phyloP scores from a whole-genome alignment of 148 eudicot genomes.

The Rhododendron williamsianum region DNA sequence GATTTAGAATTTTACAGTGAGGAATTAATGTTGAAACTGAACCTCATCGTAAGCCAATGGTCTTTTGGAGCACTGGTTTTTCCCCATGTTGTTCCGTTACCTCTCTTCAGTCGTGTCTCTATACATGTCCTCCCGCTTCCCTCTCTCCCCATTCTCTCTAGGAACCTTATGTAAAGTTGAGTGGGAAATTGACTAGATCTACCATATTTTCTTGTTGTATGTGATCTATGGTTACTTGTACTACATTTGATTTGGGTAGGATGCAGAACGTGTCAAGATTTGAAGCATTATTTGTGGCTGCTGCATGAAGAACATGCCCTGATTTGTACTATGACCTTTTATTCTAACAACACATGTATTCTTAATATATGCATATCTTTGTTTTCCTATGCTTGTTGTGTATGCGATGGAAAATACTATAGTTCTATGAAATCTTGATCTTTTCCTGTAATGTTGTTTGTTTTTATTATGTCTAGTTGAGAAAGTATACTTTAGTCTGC shows the following conservation, averaged over 20 bases:
- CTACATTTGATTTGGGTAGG: background rate
- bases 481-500: constrained; percentile 1
- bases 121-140: background rate
- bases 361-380: background rate
- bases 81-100: background rate
- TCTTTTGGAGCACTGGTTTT: background rate
- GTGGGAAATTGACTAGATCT: background rate
- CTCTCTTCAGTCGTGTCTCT: background rate
- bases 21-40: background rate
- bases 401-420: background rate
- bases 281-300: background rate
- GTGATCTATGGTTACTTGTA: background rate
- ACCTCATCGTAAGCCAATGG: background rate
- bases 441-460: background rate
- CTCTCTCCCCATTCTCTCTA: background rate
- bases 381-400: background rate
- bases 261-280: background rate
- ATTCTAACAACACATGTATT: background rate
- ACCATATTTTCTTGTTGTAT: background rate
- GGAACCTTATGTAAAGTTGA: background rate
- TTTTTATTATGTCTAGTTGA: background rate
- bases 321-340: background rate
- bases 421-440: background rate
- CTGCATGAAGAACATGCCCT: background rate
- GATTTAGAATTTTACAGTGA: background rate